Base-by-base conservation (phyloP, 176 grass and related monocot species). In the Microstegium vimineum region DNA sequence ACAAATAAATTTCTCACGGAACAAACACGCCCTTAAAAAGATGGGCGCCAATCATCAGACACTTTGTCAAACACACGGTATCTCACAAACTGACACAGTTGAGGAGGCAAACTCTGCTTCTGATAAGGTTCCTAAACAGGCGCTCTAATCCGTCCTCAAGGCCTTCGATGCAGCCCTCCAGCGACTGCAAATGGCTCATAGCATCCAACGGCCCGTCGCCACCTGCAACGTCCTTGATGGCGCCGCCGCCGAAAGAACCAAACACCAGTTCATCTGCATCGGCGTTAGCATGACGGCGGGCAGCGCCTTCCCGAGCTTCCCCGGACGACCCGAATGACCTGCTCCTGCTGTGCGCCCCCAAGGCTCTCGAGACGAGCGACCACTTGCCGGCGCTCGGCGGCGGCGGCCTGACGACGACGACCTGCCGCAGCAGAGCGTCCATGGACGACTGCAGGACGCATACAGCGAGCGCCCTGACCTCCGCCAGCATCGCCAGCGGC, bases 111-210 rank as follows among this genome's bases (percentile, higher is more conserved):
- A 78, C 76, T 22, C 76, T 78, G 40, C 38, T 78, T 1, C 6
- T 43, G 61, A 78, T 78, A 2, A 78, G 60, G 75, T 78, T 78
- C 59, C 75, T 78, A 22, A 78, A 64, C 75, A 78, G 17, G 37
- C 26, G 27, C 25, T 45, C 75, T 11, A 78, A 42, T 45, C 60
- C 75, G 4, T 78, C 59, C 75, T 78, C 70, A 4, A 73, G 42
- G 2, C 70, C 70, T 64, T 64, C 25, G 26, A 78, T 64, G 59
- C 75, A 78, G 5, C 4, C 36, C 38, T 77, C 75, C 34, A 77
- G 23, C 1, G 35, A 1, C 75, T 62, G 75, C 36, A 77, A 10
- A 59, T 62, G 75, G 36, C 9, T 42, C 57, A 28, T 36, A 11
- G 75, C 71, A 20, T 74, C 11, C 17, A 23, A 6, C 5, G 22